Evolutionary conservation across 768 basidiomycete genomes (phyloP).

Genomic region (Suillus americanus): DNA sequence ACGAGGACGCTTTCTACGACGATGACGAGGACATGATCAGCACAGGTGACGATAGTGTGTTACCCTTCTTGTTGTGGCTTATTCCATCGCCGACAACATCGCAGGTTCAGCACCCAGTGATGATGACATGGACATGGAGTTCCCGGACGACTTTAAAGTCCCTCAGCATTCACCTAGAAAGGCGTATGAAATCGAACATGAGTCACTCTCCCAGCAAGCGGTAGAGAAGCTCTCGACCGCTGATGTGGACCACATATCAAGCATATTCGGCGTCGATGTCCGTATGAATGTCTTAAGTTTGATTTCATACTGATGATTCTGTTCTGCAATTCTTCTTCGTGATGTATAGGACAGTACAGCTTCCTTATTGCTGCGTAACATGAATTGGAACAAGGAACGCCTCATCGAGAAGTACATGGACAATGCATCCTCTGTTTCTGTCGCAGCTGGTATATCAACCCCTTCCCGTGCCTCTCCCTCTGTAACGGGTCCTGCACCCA

Average conservation of each 20-base stretch:
- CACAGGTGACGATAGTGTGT: slow-evolving; percentile 57
- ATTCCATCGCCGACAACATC: slow-evolving; percentile 17
- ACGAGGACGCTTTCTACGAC: slow-evolving; percentile 63
- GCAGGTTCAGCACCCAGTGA: slow-evolving; percentile 45
- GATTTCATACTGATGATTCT: slow-evolving; percentile 4
- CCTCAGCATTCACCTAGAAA: slow-evolving; percentile 56
- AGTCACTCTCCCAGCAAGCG: slow-evolving; percentile 66
- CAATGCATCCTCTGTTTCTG: slow-evolving; percentile 67
- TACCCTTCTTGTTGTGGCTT: slow-evolving; percentile 11
- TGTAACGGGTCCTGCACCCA: slow-evolving; percentile 29
- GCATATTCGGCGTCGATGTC: slow-evolving; percentile 88
- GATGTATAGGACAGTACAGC: slow-evolving; percentile 60
- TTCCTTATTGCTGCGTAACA: slow-evolving; percentile 74
- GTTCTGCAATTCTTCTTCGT: slow-evolving; percentile 6
- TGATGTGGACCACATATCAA: slow-evolving; percentile 85
- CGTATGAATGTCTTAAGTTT: slow-evolving; percentile 34
- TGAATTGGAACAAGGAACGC: slow-evolving; percentile 95
- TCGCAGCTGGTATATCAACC: slow-evolving; percentile 69
- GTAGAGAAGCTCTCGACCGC: slow-evolving; percentile 77
- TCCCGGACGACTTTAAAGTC: slow-evolving; percentile 64
- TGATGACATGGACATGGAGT: slow-evolving; percentile 73
- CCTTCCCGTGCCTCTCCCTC: slow-evolving; percentile 22
- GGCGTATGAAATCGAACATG: slow-evolving; percentile 85
- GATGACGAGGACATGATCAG: slow-evolving; percentile 69
- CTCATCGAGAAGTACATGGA: slow-evolving; percentile 98